Conservation (phyloP, 2,329 filamentous ascomycete species). For the Monosporascus sp. region DNA sequence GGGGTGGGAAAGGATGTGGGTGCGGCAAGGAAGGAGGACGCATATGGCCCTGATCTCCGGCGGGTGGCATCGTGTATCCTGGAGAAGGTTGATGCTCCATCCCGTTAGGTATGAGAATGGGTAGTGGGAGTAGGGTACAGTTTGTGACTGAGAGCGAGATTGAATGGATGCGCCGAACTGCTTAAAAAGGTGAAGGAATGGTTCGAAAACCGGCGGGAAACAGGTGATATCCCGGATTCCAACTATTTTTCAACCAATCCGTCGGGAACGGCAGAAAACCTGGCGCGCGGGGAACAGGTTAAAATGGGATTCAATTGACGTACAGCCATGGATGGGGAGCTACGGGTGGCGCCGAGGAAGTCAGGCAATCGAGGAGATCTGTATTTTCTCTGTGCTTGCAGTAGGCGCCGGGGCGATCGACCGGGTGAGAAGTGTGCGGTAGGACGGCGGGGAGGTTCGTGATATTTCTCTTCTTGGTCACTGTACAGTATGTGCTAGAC, state of each 20-base stretch:
- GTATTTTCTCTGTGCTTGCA: neutral
- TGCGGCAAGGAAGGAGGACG: neutral
- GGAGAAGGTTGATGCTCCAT: neutral
- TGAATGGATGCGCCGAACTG: no score
- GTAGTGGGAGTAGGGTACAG: no score
- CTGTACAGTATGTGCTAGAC: no score
- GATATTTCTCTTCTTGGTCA: neutral
- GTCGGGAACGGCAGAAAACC: neutral
- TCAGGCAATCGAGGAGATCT: neutral
- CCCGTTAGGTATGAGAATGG: neutral
- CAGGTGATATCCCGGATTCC: neutral
- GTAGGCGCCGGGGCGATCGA: neutral
- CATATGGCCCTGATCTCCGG: neutral
- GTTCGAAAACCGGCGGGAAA: no score
- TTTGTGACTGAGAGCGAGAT: no score
- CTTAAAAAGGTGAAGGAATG: no score
- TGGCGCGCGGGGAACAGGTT: neutral
- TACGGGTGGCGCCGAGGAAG: neutral
- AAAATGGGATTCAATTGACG: constrained; percentile 1
- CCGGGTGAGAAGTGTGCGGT: neutral
- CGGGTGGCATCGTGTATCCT: neutral
- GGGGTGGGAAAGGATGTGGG: neutral
- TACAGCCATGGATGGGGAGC: constrained; percentile 9
- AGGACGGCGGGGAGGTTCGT: neutral
- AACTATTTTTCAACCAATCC: neutral